Base-by-base conservation (phyloP, 768 basidiomycete species). In the Asterophora parasitica region DNA sequence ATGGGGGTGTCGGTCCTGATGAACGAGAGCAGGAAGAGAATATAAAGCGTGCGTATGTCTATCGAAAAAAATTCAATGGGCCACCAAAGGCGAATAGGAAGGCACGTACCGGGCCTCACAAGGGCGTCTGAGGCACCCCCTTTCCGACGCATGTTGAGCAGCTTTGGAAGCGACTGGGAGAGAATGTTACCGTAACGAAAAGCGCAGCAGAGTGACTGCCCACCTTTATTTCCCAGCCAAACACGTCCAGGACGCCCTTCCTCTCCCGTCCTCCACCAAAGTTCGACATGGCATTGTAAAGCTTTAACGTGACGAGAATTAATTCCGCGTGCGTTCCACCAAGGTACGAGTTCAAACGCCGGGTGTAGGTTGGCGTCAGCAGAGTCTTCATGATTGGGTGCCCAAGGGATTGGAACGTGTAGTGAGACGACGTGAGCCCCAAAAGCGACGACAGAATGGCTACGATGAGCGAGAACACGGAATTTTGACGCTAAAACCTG, bases 201-300 rank as follows among this genome's bases (percentile, higher is more conserved):
- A 33, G 36, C 23, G 41, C 0, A 13, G 15, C 23, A 2, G 7
- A 15, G 49, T 28, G 35, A 9, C 6, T 1, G 58, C 65, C 1
- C 44, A 83, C 89, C 73, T 89, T 91, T 26, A 75, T 72, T 48
- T 88, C 87, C 89, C 89, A 92, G 5, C 79, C 77, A 63, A 92
- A 88, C 0, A 71, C 71, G 45, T 90, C 88, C 20, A 83, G 63
- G 1, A 88, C 70, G 0, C 69, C 58, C 52, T 78, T 83, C 42
- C 77, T 73, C 52, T 90, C 86, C 17, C 74, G 65, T 13, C 87
- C 85, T 17, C 84, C 76, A 1, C 75, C 82, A 58, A 85, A 90
- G 0, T 62, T 60, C 2, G 84, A 81, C 55, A 90, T 72, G 0
- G 68, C 64, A 50, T 79, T 74, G 59, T 81, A 81, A 13, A 90